A percentile compares a stretch with the other conserved stretches of the same genome.
phyloP scores from a whole-genome alignment of 768 basidiomycete genomes.

The Zangia roseola region DNA sequence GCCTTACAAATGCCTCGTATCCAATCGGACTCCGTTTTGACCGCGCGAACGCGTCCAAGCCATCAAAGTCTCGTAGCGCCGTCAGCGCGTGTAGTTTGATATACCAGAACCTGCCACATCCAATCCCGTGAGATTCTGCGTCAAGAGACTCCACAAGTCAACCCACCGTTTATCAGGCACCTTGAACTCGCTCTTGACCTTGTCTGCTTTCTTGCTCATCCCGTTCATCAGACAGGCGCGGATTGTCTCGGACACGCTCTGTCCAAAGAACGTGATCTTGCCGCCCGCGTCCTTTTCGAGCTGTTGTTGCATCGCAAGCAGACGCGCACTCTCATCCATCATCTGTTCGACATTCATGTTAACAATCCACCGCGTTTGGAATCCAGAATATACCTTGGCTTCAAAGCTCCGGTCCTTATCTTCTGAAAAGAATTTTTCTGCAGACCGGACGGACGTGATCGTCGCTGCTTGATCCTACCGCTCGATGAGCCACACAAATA shows the following conservation, averaged over 20 bases:
- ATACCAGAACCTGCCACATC: slow-evolving; percentile 79
- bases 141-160: neutral
- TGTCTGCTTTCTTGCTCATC: slow-evolving; percentile 86
- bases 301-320: slow-evolving; percentile 82
- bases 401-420: slow-evolving; percentile 92
- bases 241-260: slow-evolving; percentile 87
- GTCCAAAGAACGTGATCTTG: slow-evolving; percentile 76
- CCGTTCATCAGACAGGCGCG: slow-evolving; percentile 73
- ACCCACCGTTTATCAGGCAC: slow-evolving; percentile 90
- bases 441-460: slow-evolving; percentile 70
- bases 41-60: slow-evolving; percentile 80
- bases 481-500: slow-evolving; percentile 1
- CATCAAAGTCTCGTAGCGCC: slow-evolving; percentile 79
- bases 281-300: slow-evolving; percentile 84
- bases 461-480: slow-evolving; percentile 70
- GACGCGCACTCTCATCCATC: slow-evolving; percentile 79
- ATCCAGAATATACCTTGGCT: slow-evolving; percentile 62
- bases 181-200: slow-evolving; percentile 84
- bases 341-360: slow-evolving; percentile 51
- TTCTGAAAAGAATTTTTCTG: slow-evolving; percentile 92
- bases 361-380: too few relatives aligned
- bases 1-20: slow-evolving; percentile 86
- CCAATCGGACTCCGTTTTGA: slow-evolving; percentile 93
- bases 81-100: slow-evolving; percentile 84
- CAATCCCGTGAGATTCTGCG: neutral